Evolutionary conservation across 371 early-diverging fungal species (phyloP).

Genomic region (Synchytrium microbalum): DNA sequence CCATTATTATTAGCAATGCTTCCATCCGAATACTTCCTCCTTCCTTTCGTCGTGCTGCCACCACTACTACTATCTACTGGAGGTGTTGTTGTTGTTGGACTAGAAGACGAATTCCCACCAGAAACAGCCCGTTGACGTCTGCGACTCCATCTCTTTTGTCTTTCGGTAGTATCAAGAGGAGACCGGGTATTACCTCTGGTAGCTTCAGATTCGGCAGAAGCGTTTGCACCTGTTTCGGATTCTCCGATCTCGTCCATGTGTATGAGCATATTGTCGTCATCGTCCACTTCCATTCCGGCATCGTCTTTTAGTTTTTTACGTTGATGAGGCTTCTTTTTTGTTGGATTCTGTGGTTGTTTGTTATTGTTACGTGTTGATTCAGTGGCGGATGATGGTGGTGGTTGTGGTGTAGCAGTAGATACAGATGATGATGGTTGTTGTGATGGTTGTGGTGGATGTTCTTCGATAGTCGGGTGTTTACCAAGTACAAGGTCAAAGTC

Average conservation of each 20-base stretch:
- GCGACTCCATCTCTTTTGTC: neutral
- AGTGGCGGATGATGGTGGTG: too few relatives aligned
- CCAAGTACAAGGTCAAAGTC: constrained; percentile 54
- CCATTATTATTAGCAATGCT: too few relatives aligned
- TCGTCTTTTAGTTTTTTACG: neutral
- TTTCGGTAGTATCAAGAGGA: too few relatives aligned
- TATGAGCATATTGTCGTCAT: neutral
- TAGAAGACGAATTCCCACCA: neutral
- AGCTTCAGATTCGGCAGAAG: neutral
- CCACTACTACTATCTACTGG: too few relatives aligned
- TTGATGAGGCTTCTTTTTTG: neutral
- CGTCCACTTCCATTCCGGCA: neutral
- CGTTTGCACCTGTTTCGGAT: neutral
- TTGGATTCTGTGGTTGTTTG: neutral
- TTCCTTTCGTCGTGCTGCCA: too few relatives aligned
- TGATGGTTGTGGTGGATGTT: too few relatives aligned
- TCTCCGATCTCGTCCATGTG: neutral
- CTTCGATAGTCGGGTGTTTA: neutral
- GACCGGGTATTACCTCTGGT: too few relatives aligned
- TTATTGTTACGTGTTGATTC: too few relatives aligned
- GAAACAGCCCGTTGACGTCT: neutral
- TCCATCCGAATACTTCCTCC: too few relatives aligned
- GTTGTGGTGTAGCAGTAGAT: too few relatives aligned
- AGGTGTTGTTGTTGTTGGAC: too few relatives aligned
- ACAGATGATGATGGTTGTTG: too few relatives aligned